A percentile compares a stretch with the other conserved stretches of the same genome.
phyloP scores from a whole-genome alignment of 2,329 filamentous ascomycete species.

The Clonostachys sp. region DNA sequence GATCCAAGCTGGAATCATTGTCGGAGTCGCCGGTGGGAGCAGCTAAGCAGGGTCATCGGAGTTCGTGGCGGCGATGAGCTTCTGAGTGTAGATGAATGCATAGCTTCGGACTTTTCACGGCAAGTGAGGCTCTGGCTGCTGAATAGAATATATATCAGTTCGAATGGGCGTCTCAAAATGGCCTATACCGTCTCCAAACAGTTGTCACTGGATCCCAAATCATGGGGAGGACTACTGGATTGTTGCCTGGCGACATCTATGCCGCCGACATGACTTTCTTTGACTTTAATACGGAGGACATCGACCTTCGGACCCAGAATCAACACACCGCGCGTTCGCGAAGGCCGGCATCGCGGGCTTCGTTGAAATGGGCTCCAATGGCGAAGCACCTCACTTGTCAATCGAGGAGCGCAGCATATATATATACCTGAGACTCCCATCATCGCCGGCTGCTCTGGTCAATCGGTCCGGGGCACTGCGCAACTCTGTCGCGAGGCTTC shows the following conservation, averaged over 20 bases:
- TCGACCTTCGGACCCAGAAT: slow-evolving; percentile 54
- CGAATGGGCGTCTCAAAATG: no score
- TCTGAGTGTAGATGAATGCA: no score
- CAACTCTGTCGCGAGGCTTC: slow-evolving; percentile 65
- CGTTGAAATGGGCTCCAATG: slow-evolving; percentile 58
- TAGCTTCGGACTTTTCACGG: no score
- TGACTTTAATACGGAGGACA: slow-evolving; percentile 25
- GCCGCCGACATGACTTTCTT: slow-evolving; percentile 62
- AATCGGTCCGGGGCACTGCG: slow-evolving; percentile 59
- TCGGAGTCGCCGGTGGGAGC: no score
- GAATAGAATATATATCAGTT: no score
- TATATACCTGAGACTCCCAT: slow-evolving; percentile 49
- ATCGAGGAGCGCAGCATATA: slow-evolving; percentile 49
- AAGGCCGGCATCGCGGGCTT: slow-evolving; percentile 54
- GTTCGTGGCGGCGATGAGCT: no score
- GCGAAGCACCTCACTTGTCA: slow-evolving; percentile 58
- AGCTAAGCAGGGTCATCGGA: no score
- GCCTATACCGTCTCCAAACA: no score
- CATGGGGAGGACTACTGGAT: no score
- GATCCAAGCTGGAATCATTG: no score
- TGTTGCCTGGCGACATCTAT: slow-evolving; percentile 39
- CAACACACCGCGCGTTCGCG: slow-evolving; percentile 55
- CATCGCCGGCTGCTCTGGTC: slow-evolving; percentile 36
- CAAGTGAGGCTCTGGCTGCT: no score
- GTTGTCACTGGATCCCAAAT: no score